phyloP scores from a whole-genome alignment of 768 basidiomycete species.

The Gautieria morchelliformis region DNA sequence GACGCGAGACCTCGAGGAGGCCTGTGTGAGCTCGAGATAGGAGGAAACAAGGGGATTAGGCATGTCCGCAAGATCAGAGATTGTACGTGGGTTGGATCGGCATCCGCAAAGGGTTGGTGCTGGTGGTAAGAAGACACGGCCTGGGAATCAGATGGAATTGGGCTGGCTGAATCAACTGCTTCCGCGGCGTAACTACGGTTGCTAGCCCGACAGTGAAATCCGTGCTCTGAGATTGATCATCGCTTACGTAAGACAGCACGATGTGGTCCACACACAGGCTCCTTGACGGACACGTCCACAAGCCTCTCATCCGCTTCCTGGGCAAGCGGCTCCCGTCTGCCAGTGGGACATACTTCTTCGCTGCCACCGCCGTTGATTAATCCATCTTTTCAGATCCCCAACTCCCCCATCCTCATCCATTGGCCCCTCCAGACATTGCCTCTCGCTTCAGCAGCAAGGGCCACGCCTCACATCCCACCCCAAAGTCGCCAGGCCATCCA shows the following conservation, averaged over 20 bases:
- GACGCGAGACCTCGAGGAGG: constrained; percentile 38
- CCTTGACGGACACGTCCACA: constrained; percentile 31
- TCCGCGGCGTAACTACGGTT: no score
- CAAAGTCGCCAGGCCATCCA: constrained; percentile 14
- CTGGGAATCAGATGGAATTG: no score
- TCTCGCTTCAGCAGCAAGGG: constrained; percentile 36
- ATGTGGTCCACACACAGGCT: background rate
- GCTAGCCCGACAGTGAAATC: no score
- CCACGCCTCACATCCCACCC: constrained; percentile 10
- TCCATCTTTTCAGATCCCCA: constrained; percentile 20
- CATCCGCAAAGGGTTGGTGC: background rate
- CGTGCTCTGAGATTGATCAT: no score
- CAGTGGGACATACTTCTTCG: constrained; percentile 18
- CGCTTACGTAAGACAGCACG: no score
- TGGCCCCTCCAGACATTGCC: constrained; percentile 53
- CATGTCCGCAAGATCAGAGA: background rate
- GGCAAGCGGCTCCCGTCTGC: constrained; percentile 47
- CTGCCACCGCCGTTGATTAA: background rate
- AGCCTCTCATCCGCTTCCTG: constrained; percentile 53
- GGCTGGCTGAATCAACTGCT: no score
- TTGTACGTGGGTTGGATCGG: background rate
- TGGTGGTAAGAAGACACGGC: background rate
- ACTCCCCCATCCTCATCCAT: constrained; percentile 49
- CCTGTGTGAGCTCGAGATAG: constrained; percentile 30
- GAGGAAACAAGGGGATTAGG: background rate